These are phyloP conservation scores for Tetrapisispora arboricola DNA, from an alignment of 805 yeast genomes.

Conservation along the genomic window DNA sequence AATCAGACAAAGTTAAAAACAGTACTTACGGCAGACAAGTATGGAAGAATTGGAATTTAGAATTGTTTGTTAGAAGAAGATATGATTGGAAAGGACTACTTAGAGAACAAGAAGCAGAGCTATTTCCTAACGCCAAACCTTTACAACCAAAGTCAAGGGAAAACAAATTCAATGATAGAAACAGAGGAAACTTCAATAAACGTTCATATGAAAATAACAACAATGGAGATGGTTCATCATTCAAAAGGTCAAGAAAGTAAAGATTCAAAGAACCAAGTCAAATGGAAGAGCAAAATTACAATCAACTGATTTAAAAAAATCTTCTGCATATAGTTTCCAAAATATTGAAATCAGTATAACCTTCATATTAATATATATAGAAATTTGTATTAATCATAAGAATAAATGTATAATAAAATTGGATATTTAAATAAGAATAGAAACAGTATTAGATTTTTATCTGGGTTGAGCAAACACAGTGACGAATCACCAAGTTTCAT, in stretches of 20 bases:
- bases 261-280: too few species aligned
- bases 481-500: conserved; percentile 37
- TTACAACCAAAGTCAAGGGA: conserved; percentile 13
- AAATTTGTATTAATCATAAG: too few species aligned
- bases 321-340: too few species aligned
- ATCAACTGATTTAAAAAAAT: too few species aligned
- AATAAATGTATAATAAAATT: too few species aligned
- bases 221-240: background rate
- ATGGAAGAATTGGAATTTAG: conserved; percentile 94
- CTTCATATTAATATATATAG: too few species aligned
- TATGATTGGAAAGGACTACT: conserved; percentile 71
- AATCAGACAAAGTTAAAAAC: conserved; percentile 63
- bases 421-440: background rate
- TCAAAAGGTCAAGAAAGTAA: conserved; percentile 1
- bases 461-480: background rate
- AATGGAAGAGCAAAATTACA: too few species aligned
- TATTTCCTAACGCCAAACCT: conserved; percentile 30
- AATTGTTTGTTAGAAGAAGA: conserved; percentile 39
- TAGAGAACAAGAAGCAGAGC: conserved; percentile 40
- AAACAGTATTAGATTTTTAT: too few species aligned
- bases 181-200: background rate
- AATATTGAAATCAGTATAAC: background rate
- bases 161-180: background rate
- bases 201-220: background rate
- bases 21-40: conserved; percentile 83